Conservation (phyloP, 129 eudicot genomes). For the Solidago caesia region DNA sequence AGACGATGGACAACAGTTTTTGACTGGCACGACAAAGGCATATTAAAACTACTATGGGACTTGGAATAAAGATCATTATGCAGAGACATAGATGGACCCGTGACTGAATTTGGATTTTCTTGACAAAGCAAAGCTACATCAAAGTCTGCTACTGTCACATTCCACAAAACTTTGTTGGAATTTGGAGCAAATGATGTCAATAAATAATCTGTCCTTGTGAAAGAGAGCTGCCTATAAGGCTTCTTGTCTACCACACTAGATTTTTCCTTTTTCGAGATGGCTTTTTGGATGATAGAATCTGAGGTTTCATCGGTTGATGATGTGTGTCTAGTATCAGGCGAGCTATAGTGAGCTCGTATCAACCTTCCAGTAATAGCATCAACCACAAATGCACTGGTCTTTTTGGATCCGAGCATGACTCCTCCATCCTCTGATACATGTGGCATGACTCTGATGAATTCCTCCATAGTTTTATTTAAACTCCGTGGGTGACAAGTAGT, state of each 20-base stretch:
- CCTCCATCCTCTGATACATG: slow-evolving; percentile 84
- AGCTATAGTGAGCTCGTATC: slow-evolving; percentile 43
- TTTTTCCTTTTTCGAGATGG: slow-evolving; percentile 31
- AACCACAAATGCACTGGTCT: slow-evolving; percentile 67
- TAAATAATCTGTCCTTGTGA: slow-evolving; percentile 80
- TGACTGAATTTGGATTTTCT: slow-evolving; percentile 49
- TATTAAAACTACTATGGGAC: slow-evolving; percentile 42
- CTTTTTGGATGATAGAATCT: slow-evolving; percentile 5
- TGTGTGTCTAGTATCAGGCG: slow-evolving; percentile 38
- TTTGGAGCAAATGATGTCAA: slow-evolving; percentile 57
- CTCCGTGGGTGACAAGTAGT: slow-evolving; percentile 39
- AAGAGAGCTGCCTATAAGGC: slow-evolving; percentile 51
- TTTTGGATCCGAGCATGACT: slow-evolving; percentile 74
- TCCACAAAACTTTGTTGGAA: slow-evolving; percentile 70
- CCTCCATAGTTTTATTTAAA: slow-evolving; percentile 55
- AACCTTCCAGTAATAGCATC: slow-evolving; percentile 72
- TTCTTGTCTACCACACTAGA: slow-evolving; percentile 28
- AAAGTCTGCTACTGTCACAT: slow-evolving; percentile 68
- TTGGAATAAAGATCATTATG: slow-evolving; percentile 40
- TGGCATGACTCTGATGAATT: slow-evolving; percentile 71
- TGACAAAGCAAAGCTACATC: slow-evolving; percentile 75
- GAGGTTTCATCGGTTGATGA: slow-evolving; percentile 25
- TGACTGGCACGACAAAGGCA: slow-evolving; percentile 76
- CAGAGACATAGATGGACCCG: slow-evolving; percentile 25
- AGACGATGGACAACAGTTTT: slow-evolving; percentile 58